Evolutionary conservation across 192 early-diverging fungal species (phyloP), one percentile per base, ranked within the genome.

Genomic region (Lunasporangiospora selenospora): DNA sequence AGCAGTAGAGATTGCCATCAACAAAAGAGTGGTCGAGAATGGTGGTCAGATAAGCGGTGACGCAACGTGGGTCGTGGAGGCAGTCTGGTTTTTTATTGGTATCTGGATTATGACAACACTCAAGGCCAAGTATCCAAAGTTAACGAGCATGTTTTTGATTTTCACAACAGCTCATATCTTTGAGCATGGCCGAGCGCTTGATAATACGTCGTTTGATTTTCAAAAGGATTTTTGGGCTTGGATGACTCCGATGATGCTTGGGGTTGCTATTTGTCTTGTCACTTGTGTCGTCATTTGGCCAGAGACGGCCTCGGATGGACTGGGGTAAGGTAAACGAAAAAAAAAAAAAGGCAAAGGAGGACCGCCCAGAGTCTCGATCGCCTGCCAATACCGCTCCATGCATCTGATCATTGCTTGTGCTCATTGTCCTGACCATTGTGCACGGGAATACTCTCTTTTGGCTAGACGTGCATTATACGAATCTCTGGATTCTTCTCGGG

Each of bases 151-250:
- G 12, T 76, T 75, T 9, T 21, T 80, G 19, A 62, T 76, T 16
- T 80, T 76, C 41, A 76, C 70, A 48, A 76, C 76, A 56, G 62
- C 70, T 13, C 65, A 70, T 21, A 80, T 76, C 0, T 76, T 76
- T 53, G 24, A 37, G n/a, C 54, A 70, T 50, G 59, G 62, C 15
- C 52, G 12, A 21, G 29, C 42, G 13, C 34, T 37, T n/a, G 30
- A 19, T 19, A 19, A 26, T 5, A 13, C 36, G 9, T 24, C 18
- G 16, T 67, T 60, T 36, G 29, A 18, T 32, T 26, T 50, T 1
- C n/a, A 40, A n/a, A n/a, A n/a, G 12, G 31, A 23, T 6, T 50
- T 32, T 31, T 49, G 33, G 24, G 45, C 40, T 16, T 58, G 62
- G 31, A 61, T 53, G 11, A 46, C 59, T 0, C 77, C 80, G 0